Evolutionary conservation across 1,284 basidiomycete species (phyloP), one percentile per base, ranked within the genome.

Genomic region (Tylopilus microsporus): DNA sequence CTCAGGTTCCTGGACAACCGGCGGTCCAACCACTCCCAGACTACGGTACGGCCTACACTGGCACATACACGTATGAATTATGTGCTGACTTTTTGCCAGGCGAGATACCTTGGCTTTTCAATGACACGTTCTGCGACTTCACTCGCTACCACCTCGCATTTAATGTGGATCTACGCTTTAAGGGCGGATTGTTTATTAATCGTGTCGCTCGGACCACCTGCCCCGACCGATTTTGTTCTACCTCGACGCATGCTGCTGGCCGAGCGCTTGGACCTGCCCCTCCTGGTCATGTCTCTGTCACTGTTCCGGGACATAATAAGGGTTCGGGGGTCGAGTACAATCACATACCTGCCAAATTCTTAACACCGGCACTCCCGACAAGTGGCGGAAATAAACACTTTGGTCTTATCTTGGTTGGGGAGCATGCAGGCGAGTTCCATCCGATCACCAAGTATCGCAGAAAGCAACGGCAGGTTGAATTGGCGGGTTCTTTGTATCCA

Each of bases 71-170:
- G 6, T 18, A 34, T 19, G 34, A 36, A 34, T 19, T 10, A 11
- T 12, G 10, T 41, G 34, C 48, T 25, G 5, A 49, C 18, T 16
- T 10, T 18, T 10, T 8, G 1, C 16, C 25, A 57, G 56, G 46
- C 15, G 3, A 48, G 42, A 25, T 57, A 15, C 19, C 55, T 3
- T 59, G 58, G 55, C 18, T 51, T 3, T 58, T 58, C 43, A 43
- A 58, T 7, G 3, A 58, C 2, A 7, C 4, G 1, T 51, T 60
- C 30, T 58, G 52, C 6, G 4, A 58, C 5, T 59, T 59, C 36
- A 12, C 21, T 11, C 30, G 7, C 1, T 59, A 13, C 12, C 50
- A 52, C 1, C 37, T 59, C 1, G 5, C 41, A 18, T 59, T 59
- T 25, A 59, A 59, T n/a, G 36, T 57, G n/a, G 36, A 52, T 8